These are phyloP conservation scores for Apiospora phragmitis DNA, from an alignment of 2,329 filamentous ascomycete genomes.

Conservation along the genomic window DNA sequence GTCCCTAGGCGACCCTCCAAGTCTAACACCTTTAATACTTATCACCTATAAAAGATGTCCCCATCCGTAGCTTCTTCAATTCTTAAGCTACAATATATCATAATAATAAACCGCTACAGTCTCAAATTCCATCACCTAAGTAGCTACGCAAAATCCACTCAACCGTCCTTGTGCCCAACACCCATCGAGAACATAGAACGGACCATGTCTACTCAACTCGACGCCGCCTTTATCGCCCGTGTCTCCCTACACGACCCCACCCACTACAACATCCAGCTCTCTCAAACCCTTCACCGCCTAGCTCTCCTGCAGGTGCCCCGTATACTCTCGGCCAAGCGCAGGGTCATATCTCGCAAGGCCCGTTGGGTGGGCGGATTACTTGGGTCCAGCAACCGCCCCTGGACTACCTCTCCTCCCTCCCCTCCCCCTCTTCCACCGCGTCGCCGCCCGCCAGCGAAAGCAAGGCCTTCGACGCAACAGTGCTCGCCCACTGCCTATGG, in stretches of 20 bases:
- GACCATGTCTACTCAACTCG: too few species aligned
- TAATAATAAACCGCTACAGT: too few species aligned
- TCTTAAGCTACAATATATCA: too few species aligned
- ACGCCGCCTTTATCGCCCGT: not conserved
- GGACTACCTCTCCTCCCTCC: slow-evolving; percentile 5
- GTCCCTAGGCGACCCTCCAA: too few species aligned
- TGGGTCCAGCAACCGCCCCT: slow-evolving; percentile 11
- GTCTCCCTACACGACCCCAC: slow-evolving; percentile 18
- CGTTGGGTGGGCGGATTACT: slow-evolving; percentile 14
- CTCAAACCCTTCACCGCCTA: slow-evolving; percentile 11
- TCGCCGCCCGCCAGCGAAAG: not conserved
- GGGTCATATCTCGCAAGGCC: slow-evolving; percentile 16
- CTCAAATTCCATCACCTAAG: too few species aligned
- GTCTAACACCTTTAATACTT: too few species aligned
- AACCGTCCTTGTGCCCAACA: too few species aligned
- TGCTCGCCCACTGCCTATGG: slow-evolving; percentile 18
- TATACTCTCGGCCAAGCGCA: slow-evolving; percentile 19
- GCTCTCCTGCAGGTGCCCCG: slow-evolving; percentile 15
- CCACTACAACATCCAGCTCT: slow-evolving; percentile 8
- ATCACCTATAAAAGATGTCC: too few species aligned
- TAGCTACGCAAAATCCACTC: too few species aligned
- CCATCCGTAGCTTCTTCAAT: too few species aligned
- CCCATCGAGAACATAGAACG: too few species aligned
- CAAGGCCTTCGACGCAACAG: slow-evolving; percentile 15
- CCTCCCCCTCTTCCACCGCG: too few species aligned